Evolutionary conservation across 1,139 yeast genomes (phyloP).

Genomic region (Blastobotrys serpentis): DNA sequence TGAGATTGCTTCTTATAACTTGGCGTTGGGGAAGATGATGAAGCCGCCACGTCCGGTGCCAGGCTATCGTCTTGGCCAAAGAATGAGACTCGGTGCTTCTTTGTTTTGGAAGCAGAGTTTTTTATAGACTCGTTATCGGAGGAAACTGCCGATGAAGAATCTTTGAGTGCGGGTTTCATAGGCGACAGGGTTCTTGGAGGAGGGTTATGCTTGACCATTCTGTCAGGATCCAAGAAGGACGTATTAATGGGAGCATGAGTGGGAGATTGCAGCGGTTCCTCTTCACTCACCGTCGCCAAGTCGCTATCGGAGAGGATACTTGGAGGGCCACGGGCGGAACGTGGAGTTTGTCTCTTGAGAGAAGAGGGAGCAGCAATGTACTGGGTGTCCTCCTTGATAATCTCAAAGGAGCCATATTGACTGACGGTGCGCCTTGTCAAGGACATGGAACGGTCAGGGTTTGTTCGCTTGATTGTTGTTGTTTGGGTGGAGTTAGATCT

Average conservation of each 20-base stretch:
- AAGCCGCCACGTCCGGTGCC: too few relatives aligned
- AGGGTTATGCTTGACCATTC: conserved; percentile 25
- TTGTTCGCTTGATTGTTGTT: conserved; percentile 18
- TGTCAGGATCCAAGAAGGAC: conserved; percentile 12
- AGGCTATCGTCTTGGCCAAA: conserved; percentile 12
- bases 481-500: conserved; percentile 7
- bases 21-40: conserved; percentile 1
- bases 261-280: conserved; percentile 19
- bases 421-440: conserved; percentile 41
- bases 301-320: conserved; percentile 35
- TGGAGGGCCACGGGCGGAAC: conserved; percentile 8
- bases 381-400: conserved; percentile 36
- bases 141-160: conserved; percentile 23
- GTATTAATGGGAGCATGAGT: not conserved
- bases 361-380: not conserved
- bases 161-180: conserved; percentile 35
- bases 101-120: not conserved
- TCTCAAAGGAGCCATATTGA: conserved; percentile 40
- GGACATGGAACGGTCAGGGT: conserved; percentile 39
- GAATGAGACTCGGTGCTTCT: conserved; percentile 22
- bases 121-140: conserved; percentile 4
- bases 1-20: conserved; percentile 8
- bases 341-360: conserved; percentile 9
- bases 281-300: conserved; percentile 38
- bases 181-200: conserved; percentile 35